Conservation (phyloP, 2,329 filamentous ascomycete genomes). For the Blumeria graminis region DNA sequence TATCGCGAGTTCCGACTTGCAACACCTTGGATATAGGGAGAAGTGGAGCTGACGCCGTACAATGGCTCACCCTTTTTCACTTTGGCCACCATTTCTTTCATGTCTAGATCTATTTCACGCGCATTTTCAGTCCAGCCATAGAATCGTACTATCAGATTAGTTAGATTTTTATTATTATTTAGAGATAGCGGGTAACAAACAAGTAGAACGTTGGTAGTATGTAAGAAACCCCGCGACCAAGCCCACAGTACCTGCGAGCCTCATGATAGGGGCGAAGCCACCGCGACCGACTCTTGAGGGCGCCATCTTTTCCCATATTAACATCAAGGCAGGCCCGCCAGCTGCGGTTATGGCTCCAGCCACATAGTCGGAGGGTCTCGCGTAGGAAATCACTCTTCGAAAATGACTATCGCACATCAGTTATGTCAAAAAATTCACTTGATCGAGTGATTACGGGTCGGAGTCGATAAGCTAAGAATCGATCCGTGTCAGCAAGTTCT, state of each 20-base stretch:
- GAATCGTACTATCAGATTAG: constrained; percentile 46
- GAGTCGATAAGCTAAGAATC: constrained; percentile 75
- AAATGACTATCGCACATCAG: constrained; percentile 42
- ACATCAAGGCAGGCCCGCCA: constrained; percentile 50
- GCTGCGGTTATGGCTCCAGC: constrained; percentile 42
- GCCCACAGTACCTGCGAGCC: constrained; percentile 50
- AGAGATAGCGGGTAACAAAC: constrained; percentile 28
- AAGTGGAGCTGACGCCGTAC: constrained; percentile 58
- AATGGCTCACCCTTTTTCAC: constrained; percentile 80
- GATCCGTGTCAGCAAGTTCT: constrained; percentile 12
- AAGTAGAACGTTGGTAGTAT: constrained; percentile 60
- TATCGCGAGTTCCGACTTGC: constrained; percentile 84
- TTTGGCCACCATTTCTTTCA: constrained; percentile 92
- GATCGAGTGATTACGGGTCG: constrained; percentile 52
- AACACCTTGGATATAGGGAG: constrained; percentile 80
- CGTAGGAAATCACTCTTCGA: constrained; percentile 71
- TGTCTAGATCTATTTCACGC: constrained; percentile 83
- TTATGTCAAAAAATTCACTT: not conserved
- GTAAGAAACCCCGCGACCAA: constrained; percentile 57
- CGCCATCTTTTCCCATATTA: constrained; percentile 58
- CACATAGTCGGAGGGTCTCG: constrained; percentile 61
- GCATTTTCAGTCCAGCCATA: constrained; percentile 87
- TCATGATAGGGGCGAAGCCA: constrained; percentile 63
- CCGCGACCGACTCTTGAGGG: constrained; percentile 68
- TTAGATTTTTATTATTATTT: not conserved